phyloP scores from a whole-genome alignment of 106 monocot genomes.

The Dioscorea zingiberensis region DNA sequence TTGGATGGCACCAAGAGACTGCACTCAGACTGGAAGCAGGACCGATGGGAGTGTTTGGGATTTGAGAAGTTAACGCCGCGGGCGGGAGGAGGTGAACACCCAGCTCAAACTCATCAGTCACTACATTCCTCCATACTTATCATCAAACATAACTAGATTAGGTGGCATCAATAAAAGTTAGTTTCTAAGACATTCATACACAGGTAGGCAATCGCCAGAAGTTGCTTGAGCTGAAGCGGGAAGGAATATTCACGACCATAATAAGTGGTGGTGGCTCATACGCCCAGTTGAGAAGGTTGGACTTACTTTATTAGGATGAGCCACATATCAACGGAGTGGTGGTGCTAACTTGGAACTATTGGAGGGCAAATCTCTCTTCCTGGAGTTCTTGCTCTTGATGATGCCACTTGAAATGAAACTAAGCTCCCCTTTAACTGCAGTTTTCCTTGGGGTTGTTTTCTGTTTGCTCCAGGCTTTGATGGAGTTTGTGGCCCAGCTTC shows the following conservation, averaged over 20 bases:
- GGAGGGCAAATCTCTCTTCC: conserved; percentile 58
- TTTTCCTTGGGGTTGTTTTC: no score
- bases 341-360: conserved; percentile 57
- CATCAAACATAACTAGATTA: neutral
- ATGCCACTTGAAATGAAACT: conserved; percentile 48
- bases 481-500: no score
- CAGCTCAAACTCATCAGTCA: neutral
- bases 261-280: conserved; percentile 58
- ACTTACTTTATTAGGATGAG: conserved; percentile 59
- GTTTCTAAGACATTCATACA: neutral
- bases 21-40: conserved; percentile 63
- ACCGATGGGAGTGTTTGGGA: conserved; percentile 67
- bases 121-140: no score
- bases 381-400: conserved; percentile 64
- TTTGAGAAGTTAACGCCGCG: conserved; percentile 58
- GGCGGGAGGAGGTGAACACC: conserved; percentile 51
- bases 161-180: no score
- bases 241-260: conserved; percentile 51
- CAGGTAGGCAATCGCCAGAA: conserved; percentile 56
- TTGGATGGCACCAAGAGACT: conserved; percentile 33
- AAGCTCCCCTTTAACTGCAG: neutral
- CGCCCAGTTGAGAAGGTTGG: conserved; percentile 61
- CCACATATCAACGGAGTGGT: conserved; percentile 65
- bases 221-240: conserved; percentile 37
- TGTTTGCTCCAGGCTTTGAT: no score